These are phyloP conservation scores for Ceratobasidium sp. DNA, from an alignment of 1,284 basidiomycete genomes.

Conservation along the genomic window DNA sequence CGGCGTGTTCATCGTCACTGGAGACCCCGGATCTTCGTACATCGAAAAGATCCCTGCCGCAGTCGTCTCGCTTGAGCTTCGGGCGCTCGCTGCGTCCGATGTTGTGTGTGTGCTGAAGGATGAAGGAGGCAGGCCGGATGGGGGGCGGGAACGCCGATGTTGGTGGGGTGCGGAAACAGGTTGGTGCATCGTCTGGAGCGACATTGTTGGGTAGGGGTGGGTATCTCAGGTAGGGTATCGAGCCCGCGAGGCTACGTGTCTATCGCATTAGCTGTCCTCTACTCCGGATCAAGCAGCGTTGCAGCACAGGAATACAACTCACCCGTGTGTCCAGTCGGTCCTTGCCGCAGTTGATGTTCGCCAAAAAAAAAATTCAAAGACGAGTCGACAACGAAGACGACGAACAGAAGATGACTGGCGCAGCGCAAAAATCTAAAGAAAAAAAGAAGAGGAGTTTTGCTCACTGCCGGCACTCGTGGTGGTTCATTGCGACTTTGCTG, in stretches of 20 bases:
- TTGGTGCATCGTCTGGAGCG: neutral
- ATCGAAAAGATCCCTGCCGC: conserved; percentile 86
- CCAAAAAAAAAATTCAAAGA: too few species aligned
- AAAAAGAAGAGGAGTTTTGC: neutral
- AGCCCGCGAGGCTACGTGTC: too few species aligned
- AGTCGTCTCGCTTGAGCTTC: conserved; percentile 65
- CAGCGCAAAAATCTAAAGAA: neutral
- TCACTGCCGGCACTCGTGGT: conserved; percentile 24
- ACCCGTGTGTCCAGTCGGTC: conserved; percentile 3
- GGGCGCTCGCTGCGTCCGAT: conserved; percentile 25
- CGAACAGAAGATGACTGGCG: neutral
- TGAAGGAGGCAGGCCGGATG: neutral
- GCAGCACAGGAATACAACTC: conserved; percentile 5
- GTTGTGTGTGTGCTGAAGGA: conserved; percentile 3
- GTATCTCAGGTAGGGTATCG: conserved; percentile 7
- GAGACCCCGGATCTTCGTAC: conserved; percentile 66
- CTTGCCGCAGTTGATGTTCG: too few species aligned
- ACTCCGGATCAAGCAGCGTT: neutral
- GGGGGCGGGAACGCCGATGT: neutral
- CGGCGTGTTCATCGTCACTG: conserved; percentile 44
- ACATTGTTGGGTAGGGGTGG: neutral
- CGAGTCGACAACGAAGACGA: neutral
- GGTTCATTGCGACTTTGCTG: conserved; percentile 21
- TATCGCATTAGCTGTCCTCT: neutral
- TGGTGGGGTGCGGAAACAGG: neutral